Base-by-base conservation (phyloP, 768 basidiomycete species). In the Lactarius tabidus region DNA sequence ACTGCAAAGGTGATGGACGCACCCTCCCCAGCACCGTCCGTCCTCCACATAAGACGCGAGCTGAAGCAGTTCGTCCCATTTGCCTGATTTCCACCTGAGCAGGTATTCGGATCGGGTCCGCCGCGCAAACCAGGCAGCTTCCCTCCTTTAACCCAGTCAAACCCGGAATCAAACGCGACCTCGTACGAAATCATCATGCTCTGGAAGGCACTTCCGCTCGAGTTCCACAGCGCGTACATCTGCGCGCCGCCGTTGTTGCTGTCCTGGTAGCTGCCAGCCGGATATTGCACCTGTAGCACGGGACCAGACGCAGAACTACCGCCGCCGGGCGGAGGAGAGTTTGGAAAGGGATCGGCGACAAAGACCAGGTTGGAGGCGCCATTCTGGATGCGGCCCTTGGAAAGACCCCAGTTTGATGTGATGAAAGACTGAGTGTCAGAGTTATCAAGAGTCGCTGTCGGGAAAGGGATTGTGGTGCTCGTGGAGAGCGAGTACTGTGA, bases 101-200 rank as follows among this genome's bases (percentile, higher is more conserved):
- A 91, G 2, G 86, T 87, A 18, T 79, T 77, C 3, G 82, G 76
- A 57, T 84, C 81, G 3, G 84, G 73, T 0, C 90, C 91, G 18
- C 91, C 89, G 71, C 90, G 79, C 41, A 91, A 71, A 6, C 91
- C 90, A 14, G 90, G 90, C 12, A 92, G 80, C 76, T 91, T 91
- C 26, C 88, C 89, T 29, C 88, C 82, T 84, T 86, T 85, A 33
- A 89, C 87, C 82, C 84, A 93, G 70, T 87, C 76, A 72, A 89
- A 93, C 48, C 74, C 76, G 0, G 74, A 55, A 64, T 86, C 84
- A 72, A 93, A 90, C 1, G 88, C 88, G 31, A 92, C 77, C 70
- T 92, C 89, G 74, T 92, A 91, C 9, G 85, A 81, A 20, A 90
- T 74, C 61, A 90, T 74, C 88, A 91, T 88, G 48, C 85, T 82